Percentiles rank a stretch among this genome's conserved stretches.
These are phyloP conservation scores for Fraxinus latifolia DNA, from an alignment of 305 asterid genomes.

Conservation along the genomic window DNA sequence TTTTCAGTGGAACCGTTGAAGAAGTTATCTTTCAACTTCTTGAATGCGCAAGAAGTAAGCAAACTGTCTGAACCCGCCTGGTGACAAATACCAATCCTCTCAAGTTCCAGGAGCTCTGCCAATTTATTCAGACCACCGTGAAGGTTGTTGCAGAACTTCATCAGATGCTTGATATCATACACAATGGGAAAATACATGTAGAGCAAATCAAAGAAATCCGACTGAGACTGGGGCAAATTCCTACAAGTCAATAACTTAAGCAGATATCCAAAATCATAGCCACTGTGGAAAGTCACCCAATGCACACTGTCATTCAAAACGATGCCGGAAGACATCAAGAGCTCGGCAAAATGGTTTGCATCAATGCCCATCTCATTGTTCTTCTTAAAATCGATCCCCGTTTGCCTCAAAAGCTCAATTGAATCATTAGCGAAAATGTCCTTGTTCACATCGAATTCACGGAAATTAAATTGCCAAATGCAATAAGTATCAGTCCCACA, in stretches of 20 bases:
- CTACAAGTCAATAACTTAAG: slow-evolving; percentile 48
- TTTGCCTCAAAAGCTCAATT: slow-evolving; percentile 41
- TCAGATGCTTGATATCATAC: slow-evolving; percentile 51
- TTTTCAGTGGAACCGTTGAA: slow-evolving; percentile 45
- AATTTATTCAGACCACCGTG: slow-evolving; percentile 55
- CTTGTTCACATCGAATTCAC: slow-evolving; percentile 42
- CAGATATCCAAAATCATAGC: slow-evolving; percentile 56
- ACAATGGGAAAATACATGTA: slow-evolving; percentile 44
- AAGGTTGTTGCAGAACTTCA: slow-evolving; percentile 56
- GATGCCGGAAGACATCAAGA: slow-evolving; percentile 52
- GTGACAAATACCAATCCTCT: slow-evolving; percentile 50
- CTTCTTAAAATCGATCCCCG: slow-evolving; percentile 54
- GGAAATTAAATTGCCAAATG: slow-evolving; percentile 59
- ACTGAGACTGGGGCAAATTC: slow-evolving; percentile 38
- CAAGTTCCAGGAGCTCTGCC: slow-evolving; percentile 45
- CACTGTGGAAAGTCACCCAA: slow-evolving; percentile 61
- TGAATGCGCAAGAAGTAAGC: slow-evolving; percentile 43
- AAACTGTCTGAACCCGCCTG: slow-evolving; percentile 59
- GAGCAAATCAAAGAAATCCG: slow-evolving; percentile 42
- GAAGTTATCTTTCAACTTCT: slow-evolving; percentile 48
- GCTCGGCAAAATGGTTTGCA: slow-evolving; percentile 42
- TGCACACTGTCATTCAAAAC: slow-evolving; percentile 38
- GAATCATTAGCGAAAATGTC: slow-evolving; percentile 52
- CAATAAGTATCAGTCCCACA: slow-evolving; percentile 38
- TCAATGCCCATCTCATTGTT: slow-evolving; percentile 46